Evolutionary conservation across 306 rosid species (phyloP), one percentile per base, ranked within the genome.

Genomic region (Myrica gale): DNA sequence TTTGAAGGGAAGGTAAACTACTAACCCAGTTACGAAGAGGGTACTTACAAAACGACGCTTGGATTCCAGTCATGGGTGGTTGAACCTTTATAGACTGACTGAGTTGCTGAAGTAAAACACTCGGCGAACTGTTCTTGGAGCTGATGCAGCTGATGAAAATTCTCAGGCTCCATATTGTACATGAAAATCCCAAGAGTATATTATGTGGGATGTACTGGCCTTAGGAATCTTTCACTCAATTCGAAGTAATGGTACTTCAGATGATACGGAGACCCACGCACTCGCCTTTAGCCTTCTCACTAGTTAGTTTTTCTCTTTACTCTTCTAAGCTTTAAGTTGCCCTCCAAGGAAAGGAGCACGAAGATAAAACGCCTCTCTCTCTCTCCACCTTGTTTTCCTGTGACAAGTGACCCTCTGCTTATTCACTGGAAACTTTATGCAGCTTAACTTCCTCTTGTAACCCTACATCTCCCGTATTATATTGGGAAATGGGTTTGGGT

Each of bases 11-110:
- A 39, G 69, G 9, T 63, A 17, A 65, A 41, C 26, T 41, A 66
- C 70, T 13, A 4, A 66, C 13, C 42, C 12, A 2, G n/a, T 4
- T 15, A 32, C 4, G 41, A 7, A 15, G 39, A 66, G 51, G 7
- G 54, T 56, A 75, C 87, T 83, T 83, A 83, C 87, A 79, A 68
- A 79, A 75, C 66, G n/a, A 68, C 37, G 55, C 62, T 56, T 80
- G 84, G 81, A 54, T 12, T 80, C 65, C 79, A 76, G 15, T 61
- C 78, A 68, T 70, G 74, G n/a, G 70, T 78, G 1, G 32, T 37
- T 9, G 71, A 65, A 26, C 71, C 12, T 42, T 42, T 77, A 56
- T 57, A 19, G 58, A 61, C 46, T 47, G 61, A 54, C n/a, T 62
- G 61, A 26, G 75, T 68, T 32, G 65, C 71, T 41, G 74, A 68